Base-by-base conservation (phyloP, 2,329 filamentous ascomycete species). In the Coccinonectria pachysandricola region DNA sequence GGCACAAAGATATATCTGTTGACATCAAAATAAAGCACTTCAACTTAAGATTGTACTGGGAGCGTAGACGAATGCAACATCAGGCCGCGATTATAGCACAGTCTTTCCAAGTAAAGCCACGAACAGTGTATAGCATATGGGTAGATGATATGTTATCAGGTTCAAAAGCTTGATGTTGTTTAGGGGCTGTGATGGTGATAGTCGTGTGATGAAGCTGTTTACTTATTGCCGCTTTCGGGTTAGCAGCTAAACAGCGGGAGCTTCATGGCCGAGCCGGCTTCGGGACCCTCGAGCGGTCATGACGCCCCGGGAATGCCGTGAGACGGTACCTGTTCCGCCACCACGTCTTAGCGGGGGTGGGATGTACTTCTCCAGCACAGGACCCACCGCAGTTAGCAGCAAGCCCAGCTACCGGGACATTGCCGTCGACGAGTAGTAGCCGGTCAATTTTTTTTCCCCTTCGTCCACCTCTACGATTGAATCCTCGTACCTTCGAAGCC, bases 361-460 rank as follows among this genome's bases (percentile, higher is more conserved):
- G n/a, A n/a, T n/a, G n/a, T n/a, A n/a, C n/a, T n/a, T n/a, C n/a
- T n/a, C n/a, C n/a, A n/a, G n/a, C n/a, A n/a, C n/a, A n/a, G n/a
- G n/a, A n/a, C n/a, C n/a, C n/a, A n/a, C n/a, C n/a, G n/a, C n/a
- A n/a, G n/a, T n/a, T n/a, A n/a, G n/a, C 26, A 25, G 11, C 34
- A 34, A 25, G 26, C 32, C 40, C 35, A 35, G 25, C 23, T 39
- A 36, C 44, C 42, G 46, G 48, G 34, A 35, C 44, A 45, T 43
- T 48, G 41, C 42, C 40, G 39, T 40, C 35, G 12, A 32, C 35
- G 28, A 34, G 26, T 28, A 36, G 35, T 34, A 39, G 31, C 36
- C 36, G 38, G 46, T 35, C 31, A 48, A 44, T 42, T 49, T 53
- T 53, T 48, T 43, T 43, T 31, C 26, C 39, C 34, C 39, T 42